Evolutionary conservation across 1,139 yeast species (phyloP).

Genomic region (Saccharomyces uvarum): DNA sequence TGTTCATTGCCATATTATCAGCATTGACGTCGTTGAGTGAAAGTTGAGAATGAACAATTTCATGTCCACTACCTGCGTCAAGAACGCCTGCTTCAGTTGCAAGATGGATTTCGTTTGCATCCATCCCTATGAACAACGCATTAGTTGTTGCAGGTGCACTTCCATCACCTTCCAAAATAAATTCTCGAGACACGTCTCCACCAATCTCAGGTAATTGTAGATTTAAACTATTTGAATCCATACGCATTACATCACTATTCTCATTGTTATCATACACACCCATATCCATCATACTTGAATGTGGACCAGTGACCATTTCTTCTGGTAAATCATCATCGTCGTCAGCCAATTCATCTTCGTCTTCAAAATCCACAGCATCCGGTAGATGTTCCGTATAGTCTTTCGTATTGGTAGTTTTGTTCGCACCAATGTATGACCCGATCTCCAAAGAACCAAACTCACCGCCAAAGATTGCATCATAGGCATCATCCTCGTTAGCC

Average conservation of each 20-base stretch:
- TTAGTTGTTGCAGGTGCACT: slow-evolving; percentile 7
- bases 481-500: slow-evolving; percentile 35
- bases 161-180: neutral
- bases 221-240: neutral
- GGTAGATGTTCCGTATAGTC: slow-evolving; percentile 58
- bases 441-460: slow-evolving; percentile 34
- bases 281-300: slow-evolving; percentile 19
- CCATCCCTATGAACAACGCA: slow-evolving; percentile 26
- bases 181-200: neutral
- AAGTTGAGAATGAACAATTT: neutral
- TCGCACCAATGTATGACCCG: slow-evolving; percentile 27
- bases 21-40: neutral
- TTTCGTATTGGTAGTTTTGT: slow-evolving; percentile 18
- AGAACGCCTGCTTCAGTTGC: slow-evolving; percentile 16
- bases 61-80: slow-evolving; percentile 9
- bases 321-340: slow-evolving; percentile 45
- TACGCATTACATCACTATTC: neutral
- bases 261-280: slow-evolving; percentile 11
- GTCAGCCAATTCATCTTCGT: slow-evolving; percentile 90
- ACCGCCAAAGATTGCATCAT: slow-evolving; percentile 33
- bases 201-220: neutral
- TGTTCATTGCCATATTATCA: slow-evolving; percentile 1
- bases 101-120: slow-evolving; percentile 11
- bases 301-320: slow-evolving; percentile 37
- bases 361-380: slow-evolving; percentile 93